Base-by-base conservation (phyloP, 2,329 filamentous ascomycete species). In the Trichophyton rubrum region DNA sequence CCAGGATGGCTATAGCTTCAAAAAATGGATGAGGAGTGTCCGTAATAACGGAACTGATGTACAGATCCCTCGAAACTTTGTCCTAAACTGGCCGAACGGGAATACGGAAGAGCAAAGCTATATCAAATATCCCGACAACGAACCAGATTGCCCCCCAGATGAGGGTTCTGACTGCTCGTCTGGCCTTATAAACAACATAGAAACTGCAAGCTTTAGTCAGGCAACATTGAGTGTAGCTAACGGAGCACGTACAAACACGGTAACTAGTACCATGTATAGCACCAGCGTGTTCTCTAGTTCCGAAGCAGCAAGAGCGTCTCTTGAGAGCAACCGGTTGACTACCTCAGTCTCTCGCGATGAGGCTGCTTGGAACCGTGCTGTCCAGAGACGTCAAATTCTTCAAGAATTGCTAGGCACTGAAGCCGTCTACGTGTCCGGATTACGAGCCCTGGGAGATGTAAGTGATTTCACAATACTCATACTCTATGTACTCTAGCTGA, bases 321-420 rank as follows among this genome's bases (percentile, higher is more conserved):
- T 80, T 5, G 87, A 89, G 49, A 83, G 79, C 59, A 78, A 77
- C 60, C 72, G 72, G 43, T 72, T 75, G 22, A 68, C 71, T 1
- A 71, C 77, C 17, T 77, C 74, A 11, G 74, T 75, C 15, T 70
- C 76, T 11, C 71, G 85, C 9, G 90, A 96, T 65, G 81, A 86
- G 61, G 84, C 80, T 33, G 85, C 87, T n/a, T 81, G 82, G 47
- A 82, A 85, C 65, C 83, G 91, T 59, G 83, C 89, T 1, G 73
- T 88, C 20, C 87, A 90, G 68, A 83, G 93, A 63, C 84, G 89
- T 13, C 85, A 86, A 63, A 85, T 95, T 43, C 74, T 97, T 40
- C 88, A 93, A 69, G 93, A 97, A 74, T 77, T 97, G 58, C 84
- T 96, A 63, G 82, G 77, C 61, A 95, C 91, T 0, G 93, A 97